Evolutionary conservation across 1,284 basidiomycete species (phyloP).

Genomic region (Inonotus obliquus): DNA sequence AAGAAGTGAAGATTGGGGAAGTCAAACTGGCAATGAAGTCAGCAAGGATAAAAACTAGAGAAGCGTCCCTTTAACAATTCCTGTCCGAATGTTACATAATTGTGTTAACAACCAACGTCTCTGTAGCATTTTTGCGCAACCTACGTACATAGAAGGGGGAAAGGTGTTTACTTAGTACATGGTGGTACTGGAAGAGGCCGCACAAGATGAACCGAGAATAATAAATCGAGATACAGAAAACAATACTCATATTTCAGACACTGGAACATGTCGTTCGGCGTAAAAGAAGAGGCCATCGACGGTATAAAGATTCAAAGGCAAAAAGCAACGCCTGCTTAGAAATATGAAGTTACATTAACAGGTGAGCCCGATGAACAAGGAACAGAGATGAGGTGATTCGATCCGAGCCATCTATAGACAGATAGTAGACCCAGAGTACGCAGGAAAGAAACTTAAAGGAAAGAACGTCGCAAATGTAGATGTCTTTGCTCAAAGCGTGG

Average conservation of each 20-base stretch:
- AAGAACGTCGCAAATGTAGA: constrained; percentile 6
- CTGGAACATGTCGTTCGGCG: neutral
- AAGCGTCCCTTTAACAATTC: neutral
- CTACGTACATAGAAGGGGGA: neutral
- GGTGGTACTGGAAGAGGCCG: neutral
- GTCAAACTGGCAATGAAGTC: constrained; percentile 59
- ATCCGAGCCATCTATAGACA: constrained; percentile 14
- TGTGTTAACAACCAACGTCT: neutral
- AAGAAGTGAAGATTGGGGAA: constrained; percentile 72
- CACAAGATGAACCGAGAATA: neutral
- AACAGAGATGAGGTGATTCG: neutral
- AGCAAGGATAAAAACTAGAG: constrained; percentile 43
- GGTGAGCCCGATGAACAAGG: constrained; percentile 9
- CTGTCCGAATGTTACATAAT: neutral
- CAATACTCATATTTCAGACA: constrained; percentile 10
- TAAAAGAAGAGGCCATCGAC: neutral
- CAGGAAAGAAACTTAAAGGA: neutral
- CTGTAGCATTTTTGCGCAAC: neutral
- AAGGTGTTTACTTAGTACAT: neutral
- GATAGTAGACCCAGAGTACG: constrained; percentile 10
- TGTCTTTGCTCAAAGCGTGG: neutral
- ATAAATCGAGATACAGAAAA: constrained; percentile 5
- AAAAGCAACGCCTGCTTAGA: neutral
- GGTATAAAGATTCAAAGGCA: constrained; percentile 1
- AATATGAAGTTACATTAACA: neutral